Conservation (phyloP, 2,329 filamentous ascomycete genomes). For the Davidsoniella australis region DNA sequence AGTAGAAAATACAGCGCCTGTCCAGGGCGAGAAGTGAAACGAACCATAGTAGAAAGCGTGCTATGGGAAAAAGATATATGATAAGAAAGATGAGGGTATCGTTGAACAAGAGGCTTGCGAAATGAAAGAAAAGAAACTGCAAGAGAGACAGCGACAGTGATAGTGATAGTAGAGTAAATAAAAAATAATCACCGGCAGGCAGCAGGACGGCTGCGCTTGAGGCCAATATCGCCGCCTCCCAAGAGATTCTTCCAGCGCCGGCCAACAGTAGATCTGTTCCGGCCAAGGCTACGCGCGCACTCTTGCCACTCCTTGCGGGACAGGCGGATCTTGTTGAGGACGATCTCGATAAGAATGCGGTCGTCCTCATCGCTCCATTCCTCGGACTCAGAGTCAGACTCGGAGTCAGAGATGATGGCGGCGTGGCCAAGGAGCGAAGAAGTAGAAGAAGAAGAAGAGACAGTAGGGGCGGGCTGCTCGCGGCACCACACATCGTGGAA, state of each 20-base stretch:
- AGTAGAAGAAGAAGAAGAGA: slow-evolving; percentile 9
- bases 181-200: not conserved
- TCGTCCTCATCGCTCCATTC: slow-evolving; percentile 48
- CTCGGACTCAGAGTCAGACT: slow-evolving; percentile 27
- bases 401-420: slow-evolving; percentile 13
- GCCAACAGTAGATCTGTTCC: slow-evolving; percentile 38
- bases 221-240: slow-evolving; percentile 38
- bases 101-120: not conserved
- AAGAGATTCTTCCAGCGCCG: slow-evolving; percentile 48
- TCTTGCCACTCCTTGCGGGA: slow-evolving; percentile 50
- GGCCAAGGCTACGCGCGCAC: slow-evolving; percentile 45
- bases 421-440: slow-evolving; percentile 20
- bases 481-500: slow-evolving; percentile 27
- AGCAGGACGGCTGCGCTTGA: slow-evolving; percentile 26
- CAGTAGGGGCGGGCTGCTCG: slow-evolving; percentile 1
- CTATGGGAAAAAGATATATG: slow-evolving; percentile 1
- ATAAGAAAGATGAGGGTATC: slow-evolving; percentile 5
- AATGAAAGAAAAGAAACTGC: not conserved
- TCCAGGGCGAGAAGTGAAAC: slow-evolving; percentile 6
- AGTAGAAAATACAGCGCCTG: not conserved
- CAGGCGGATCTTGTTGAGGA: slow-evolving; percentile 48
- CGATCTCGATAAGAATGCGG: slow-evolving; percentile 46
- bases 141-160: no score
- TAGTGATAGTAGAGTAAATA: no score
- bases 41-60: slow-evolving; percentile 1